Conservation (phyloP, 768 basidiomycete species). For the Termitomyces sp. region DNA sequence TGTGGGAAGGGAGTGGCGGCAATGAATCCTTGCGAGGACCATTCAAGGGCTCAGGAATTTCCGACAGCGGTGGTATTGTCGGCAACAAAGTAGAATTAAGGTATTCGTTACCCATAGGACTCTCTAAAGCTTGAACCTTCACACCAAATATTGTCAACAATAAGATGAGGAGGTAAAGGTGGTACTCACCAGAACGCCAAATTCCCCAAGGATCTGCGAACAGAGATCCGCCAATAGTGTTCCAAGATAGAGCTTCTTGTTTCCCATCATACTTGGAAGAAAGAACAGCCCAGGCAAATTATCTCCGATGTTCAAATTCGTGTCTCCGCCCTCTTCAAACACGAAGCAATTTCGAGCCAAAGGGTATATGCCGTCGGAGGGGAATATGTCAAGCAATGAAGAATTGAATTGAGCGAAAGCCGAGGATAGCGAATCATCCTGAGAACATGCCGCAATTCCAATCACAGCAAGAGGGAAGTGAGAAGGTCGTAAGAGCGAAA, state of each 20-base stretch:
- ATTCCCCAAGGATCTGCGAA: slow-evolving; percentile 79
- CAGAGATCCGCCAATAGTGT: slow-evolving; percentile 87
- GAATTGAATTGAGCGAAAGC: slow-evolving; percentile 64
- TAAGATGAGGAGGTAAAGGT: background rate
- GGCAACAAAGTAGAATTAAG: slow-evolving; percentile 68
- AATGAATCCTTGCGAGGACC: slow-evolving; percentile 36
- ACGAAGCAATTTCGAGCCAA: slow-evolving; percentile 79
- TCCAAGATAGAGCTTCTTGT: slow-evolving; percentile 83
- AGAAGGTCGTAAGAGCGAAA: slow-evolving; percentile 73
- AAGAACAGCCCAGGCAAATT: slow-evolving; percentile 61
- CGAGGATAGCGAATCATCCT: slow-evolving; percentile 43
- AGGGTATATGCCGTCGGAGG: slow-evolving; percentile 62
- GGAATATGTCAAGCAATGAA: slow-evolving; percentile 59
- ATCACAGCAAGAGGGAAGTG: slow-evolving; percentile 85
- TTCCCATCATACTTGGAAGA: slow-evolving; percentile 82
- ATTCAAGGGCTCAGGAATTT: slow-evolving; percentile 55
- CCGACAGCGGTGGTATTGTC: slow-evolving; percentile 49
- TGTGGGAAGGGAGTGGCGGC: slow-evolving; percentile 40
- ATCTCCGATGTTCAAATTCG: slow-evolving; percentile 51
- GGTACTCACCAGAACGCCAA: slow-evolving; percentile 71
- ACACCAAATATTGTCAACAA: slow-evolving; percentile 3
- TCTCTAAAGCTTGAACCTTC: slow-evolving; percentile 76
- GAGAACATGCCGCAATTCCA: slow-evolving; percentile 72
- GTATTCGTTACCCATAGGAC: slow-evolving; percentile 80
- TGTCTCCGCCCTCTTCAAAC: slow-evolving; percentile 69